A percentile compares a stretch with the other conserved stretches of the same genome.
Evolutionary conservation across 2,329 filamentous ascomycete species (phyloP).

Genomic region (Fusarium sp.): DNA sequence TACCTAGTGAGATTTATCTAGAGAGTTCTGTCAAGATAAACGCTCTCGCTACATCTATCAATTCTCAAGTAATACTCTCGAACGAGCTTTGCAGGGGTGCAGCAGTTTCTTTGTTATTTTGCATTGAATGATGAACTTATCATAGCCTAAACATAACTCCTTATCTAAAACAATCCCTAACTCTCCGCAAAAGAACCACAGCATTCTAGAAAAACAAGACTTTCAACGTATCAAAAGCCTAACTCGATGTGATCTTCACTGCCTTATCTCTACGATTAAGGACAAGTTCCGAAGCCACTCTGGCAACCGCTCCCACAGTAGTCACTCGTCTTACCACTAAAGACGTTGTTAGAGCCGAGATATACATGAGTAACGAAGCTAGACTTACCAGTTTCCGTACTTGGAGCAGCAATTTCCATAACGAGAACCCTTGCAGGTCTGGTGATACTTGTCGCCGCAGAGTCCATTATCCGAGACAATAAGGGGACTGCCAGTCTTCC

Average conservation of each 20-base stretch:
- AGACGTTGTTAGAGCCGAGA: not conserved
- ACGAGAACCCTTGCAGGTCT: constrained; percentile 36
- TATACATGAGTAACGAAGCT: not conserved
- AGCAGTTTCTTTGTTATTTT: not conserved
- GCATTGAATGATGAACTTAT: not conserved
- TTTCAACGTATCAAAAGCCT: not conserved
- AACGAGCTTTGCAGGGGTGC: not conserved
- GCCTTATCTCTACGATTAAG: not conserved
- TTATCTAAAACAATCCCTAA: not conserved
- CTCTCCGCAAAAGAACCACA: not conserved
- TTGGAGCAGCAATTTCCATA: constrained; percentile 38
- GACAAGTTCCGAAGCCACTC: constrained; percentile 22
- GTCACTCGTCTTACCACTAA: constrained; percentile 29
- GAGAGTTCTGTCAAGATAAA: no score
- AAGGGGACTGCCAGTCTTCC: constrained; percentile 16
- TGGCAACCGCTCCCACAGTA: constrained; percentile 25
- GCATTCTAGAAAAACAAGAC: no score
- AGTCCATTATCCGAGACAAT: constrained; percentile 42
- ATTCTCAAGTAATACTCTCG: not conserved
- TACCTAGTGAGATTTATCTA: not conserved
- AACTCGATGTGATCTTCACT: not conserved
- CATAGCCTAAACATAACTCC: no score
- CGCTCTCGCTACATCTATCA: no score
- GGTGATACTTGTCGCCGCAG: constrained; percentile 39
- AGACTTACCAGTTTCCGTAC: constrained; percentile 23